Conservation (phyloP, 1,284 basidiomycete genomes). For the Vanrija pseudolonga region DNA sequence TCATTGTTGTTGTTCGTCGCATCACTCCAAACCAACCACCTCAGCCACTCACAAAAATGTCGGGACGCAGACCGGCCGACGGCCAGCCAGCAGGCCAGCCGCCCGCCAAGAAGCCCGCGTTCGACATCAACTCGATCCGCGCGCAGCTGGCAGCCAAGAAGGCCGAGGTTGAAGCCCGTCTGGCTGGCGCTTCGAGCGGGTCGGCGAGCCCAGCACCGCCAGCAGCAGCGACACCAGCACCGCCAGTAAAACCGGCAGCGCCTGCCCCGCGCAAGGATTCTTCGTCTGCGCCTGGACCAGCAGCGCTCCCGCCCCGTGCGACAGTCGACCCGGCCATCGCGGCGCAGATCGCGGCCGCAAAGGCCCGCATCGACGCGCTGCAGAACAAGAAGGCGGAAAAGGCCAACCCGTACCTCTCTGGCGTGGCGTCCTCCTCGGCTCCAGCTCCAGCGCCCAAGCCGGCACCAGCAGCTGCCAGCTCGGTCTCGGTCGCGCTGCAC, state of each 20-base stretch:
- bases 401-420: constrained; percentile 6
- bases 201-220: constrained; percentile 21
- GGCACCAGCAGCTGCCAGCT: neutral
- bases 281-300: constrained; percentile 27
- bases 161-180: constrained; percentile 64
- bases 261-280: constrained; percentile 33
- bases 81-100: constrained; percentile 18
- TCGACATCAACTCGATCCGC: constrained; percentile 33
- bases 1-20: neutral
- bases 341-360: constrained; percentile 70
- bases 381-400: constrained; percentile 46
- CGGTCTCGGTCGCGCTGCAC: constrained; percentile 65
- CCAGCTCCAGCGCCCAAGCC: neutral
- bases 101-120: constrained; percentile 18
- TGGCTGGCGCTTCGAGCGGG: constrained; percentile 46
- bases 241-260: neutral
- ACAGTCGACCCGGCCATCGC: constrained; percentile 59
- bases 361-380: constrained; percentile 70
- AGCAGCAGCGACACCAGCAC: constrained; percentile 9
- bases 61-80: constrained; percentile 11
- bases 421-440: neutral
- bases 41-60: constrained; percentile 8
- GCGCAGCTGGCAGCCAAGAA: constrained; percentile 81
- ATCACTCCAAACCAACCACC: neutral
- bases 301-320: constrained; percentile 44